Percentiles rank a stretch among this genome's conserved stretches.
These are phyloP conservation scores for Funneliformis geosporum DNA, from an alignment of 192 early-diverging fungal genomes.

Conservation along the genomic window DNA sequence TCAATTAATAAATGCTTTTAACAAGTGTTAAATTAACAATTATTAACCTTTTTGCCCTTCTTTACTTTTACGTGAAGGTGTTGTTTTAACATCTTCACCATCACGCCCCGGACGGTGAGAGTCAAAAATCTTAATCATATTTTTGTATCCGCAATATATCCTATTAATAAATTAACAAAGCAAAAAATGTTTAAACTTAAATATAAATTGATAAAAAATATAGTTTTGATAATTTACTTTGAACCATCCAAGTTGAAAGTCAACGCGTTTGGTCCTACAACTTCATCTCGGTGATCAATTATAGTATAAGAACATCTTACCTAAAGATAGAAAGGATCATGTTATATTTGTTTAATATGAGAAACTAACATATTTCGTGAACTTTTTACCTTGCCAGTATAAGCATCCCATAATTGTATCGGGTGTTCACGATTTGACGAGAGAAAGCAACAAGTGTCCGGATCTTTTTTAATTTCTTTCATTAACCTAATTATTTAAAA, in stretches of 20 bases:
- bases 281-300: constrained; percentile 62
- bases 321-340: constrained; percentile 29
- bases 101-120: constrained; percentile 63
- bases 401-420: constrained; percentile 73
- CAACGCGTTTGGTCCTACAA: constrained; percentile 66
- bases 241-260: constrained; percentile 69
- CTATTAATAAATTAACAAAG: constrained; percentile 35
- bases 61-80: constrained; percentile 63
- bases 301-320: constrained; percentile 69
- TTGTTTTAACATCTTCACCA: constrained; percentile 47
- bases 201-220: neutral
- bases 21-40: neutral
- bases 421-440: constrained; percentile 75
- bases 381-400: constrained; percentile 53
- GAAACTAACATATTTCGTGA: too few relatives aligned
- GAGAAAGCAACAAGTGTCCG: constrained; percentile 62
- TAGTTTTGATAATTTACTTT: constrained; percentile 41
- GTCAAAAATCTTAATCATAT: constrained; percentile 72
- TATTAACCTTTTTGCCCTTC: constrained; percentile 70
- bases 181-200: neutral
- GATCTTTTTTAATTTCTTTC: constrained; percentile 36
- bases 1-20: neutral
- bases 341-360: neutral
- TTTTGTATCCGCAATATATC: constrained; percentile 71
- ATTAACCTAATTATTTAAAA: neutral